Percentiles rank a stretch among this genome's conserved stretches.
These are phyloP conservation scores for Gossypium stocksii DNA, from an alignment of 345 rosid genomes.

Conservation along the genomic window DNA sequence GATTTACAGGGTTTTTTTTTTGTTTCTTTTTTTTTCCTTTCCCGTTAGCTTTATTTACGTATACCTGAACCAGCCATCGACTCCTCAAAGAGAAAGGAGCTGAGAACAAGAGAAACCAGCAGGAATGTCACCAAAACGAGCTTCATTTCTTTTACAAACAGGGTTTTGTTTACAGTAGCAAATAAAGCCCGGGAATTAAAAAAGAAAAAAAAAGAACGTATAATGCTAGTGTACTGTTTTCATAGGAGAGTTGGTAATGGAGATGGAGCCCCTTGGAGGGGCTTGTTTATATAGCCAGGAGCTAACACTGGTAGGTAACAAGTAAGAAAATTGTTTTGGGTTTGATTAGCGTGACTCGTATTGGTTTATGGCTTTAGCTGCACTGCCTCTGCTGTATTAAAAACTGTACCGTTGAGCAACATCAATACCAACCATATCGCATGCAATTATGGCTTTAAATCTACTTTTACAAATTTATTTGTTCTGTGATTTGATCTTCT, in stretches of 20 bases:
- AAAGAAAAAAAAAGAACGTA: not conserved
- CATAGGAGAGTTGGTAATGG: not conserved
- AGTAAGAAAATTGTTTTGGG: not conserved
- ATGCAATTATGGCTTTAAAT: not conserved
- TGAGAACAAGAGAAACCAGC: slow-evolving; percentile 39
- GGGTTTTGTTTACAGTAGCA: not conserved
- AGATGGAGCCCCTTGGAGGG: not conserved
- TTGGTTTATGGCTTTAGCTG: not conserved
- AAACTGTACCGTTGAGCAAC: not conserved
- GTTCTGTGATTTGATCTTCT: no score
- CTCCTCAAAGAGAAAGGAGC: slow-evolving; percentile 41
- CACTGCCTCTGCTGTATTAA: not conserved
- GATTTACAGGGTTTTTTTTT: not conserved
- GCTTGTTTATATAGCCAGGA: not conserved
- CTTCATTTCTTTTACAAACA: slow-evolving; percentile 32
- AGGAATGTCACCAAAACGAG: slow-evolving; percentile 18
- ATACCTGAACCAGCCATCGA: slow-evolving; percentile 47
- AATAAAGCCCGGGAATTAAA: not conserved
- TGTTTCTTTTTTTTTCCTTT: not conserved
- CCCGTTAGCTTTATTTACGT: not conserved
- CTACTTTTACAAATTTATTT: not conserved
- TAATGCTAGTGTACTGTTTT: not conserved
- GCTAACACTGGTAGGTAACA: not conserved
- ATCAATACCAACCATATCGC: not conserved
- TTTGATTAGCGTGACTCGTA: not conserved